Conservation (phyloP, 2,329 filamentous ascomycete species). For the Epichloe sibirici region DNA sequence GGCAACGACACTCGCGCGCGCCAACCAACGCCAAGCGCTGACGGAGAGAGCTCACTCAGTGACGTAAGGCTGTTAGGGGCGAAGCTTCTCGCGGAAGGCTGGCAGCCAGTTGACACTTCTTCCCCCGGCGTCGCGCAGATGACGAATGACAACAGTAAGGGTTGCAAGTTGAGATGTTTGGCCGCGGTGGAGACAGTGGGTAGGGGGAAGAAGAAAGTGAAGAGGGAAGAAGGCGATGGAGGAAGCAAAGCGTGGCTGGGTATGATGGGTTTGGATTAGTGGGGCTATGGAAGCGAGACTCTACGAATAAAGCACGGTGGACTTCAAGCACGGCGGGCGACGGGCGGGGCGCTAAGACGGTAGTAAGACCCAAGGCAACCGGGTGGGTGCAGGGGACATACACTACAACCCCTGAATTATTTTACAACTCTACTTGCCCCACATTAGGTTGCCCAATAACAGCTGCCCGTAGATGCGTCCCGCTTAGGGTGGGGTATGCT, state of each 20-base stretch:
- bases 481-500: too few relatives aligned
- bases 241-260: conserved; percentile 10
- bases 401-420: too few relatives aligned
- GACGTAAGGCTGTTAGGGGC: background rate
- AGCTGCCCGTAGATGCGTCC: too few relatives aligned
- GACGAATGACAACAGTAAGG: conserved; percentile 8
- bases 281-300: conserved; percentile 12
- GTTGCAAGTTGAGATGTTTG: conserved; percentile 7
- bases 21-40: background rate
- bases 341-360: conserved; percentile 5
- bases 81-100: background rate
- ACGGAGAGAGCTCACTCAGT: background rate
- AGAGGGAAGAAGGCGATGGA: conserved; percentile 16
- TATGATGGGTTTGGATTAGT: conserved; percentile 14
- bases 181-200: conserved; percentile 16
- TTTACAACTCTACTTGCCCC: too few relatives aligned
- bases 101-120: background rate
- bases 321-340: background rate
- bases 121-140: background rate
- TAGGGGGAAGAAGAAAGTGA: conserved; percentile 13
- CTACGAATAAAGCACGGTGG: background rate
- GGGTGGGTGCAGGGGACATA: conserved; percentile 7
- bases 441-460: too few relatives aligned
- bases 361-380: conserved; percentile 7
- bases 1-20: background rate